Evolutionary conservation across 2,329 filamentous ascomycete genomes (phyloP).

Genomic region (Phialophora macrospora): DNA sequence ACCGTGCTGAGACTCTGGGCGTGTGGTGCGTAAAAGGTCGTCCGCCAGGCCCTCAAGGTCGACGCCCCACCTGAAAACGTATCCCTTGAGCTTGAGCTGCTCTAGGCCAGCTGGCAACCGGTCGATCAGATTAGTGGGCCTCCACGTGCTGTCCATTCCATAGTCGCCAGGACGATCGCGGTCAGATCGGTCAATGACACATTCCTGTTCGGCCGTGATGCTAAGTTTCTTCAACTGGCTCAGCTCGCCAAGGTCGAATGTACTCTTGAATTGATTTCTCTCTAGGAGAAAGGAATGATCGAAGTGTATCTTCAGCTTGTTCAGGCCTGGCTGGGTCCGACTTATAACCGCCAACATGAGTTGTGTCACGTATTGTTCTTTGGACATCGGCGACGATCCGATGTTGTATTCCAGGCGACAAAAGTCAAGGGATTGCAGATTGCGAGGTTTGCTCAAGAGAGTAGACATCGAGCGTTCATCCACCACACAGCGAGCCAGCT

Average conservation of each 20-base stretch:
- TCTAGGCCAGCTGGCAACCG: background rate
- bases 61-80: background rate
- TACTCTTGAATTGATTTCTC: background rate
- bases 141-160: background rate
- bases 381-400: background rate
- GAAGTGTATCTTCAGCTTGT: background rate
- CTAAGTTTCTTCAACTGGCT: background rate
- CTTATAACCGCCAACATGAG: background rate
- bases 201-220: background rate
- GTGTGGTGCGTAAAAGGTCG: background rate
- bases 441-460: background rate
- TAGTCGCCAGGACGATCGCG: background rate
- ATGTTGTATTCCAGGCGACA: background rate
- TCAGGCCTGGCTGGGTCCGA: background rate
- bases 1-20: background rate
- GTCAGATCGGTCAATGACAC: background rate
- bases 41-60: background rate
- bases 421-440: background rate
- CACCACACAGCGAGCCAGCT: background rate
- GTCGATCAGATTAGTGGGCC: background rate
- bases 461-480: background rate
- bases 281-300: background rate
- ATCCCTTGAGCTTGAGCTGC: background rate
- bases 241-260: background rate
- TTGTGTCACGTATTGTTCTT: constrained; percentile 1